phyloP scores from a whole-genome alignment of 23 red algal genomes.

The Gracilaria caudata region DNA sequence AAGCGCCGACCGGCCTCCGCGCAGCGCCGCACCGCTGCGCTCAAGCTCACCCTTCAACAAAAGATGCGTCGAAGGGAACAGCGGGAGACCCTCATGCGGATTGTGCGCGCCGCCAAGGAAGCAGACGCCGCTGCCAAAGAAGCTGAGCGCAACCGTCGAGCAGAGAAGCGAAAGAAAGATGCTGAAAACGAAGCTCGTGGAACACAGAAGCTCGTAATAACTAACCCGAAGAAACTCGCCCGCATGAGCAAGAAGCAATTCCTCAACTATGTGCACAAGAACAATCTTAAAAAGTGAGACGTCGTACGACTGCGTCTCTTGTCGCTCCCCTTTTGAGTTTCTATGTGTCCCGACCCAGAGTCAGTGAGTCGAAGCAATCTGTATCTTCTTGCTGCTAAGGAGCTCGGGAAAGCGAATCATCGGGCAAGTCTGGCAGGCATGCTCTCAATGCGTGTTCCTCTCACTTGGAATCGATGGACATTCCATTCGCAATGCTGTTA shows the following conservation, averaged over 20 bases:
- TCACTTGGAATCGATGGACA: conserved; percentile 43
- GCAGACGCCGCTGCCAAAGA: conserved; percentile 60
- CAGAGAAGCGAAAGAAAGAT: conserved; percentile 43
- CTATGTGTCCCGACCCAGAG: conserved; percentile 53
- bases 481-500: conserved; percentile 4
- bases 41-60: conserved; percentile 53
- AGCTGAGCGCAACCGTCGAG: conserved; percentile 41
- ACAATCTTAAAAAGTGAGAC: conserved; percentile 36
- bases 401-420: conserved; percentile 65
- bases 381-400: conserved; percentile 71
- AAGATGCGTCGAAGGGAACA: conserved; percentile 42
- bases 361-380: conserved; percentile 49
- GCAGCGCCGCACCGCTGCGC: conserved; percentile 37
- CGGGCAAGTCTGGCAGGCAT: conserved; percentile 31
- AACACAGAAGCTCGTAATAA: conserved; percentile 55
- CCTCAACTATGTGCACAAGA: conserved; percentile 63
- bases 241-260: conserved; percentile 75
- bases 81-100: conserved; percentile 27
- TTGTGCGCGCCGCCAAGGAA: conserved; percentile 64
- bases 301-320: neutral
- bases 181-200: conserved; percentile 60
- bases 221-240: conserved; percentile 64
- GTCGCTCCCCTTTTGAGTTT: neutral
- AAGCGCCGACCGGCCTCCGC: conserved; percentile 44
- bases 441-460: conserved; percentile 31